These are phyloP conservation scores for Cladobotryum protrusum DNA, from an alignment of 2,329 filamentous ascomycete genomes.

Conservation along the genomic window DNA sequence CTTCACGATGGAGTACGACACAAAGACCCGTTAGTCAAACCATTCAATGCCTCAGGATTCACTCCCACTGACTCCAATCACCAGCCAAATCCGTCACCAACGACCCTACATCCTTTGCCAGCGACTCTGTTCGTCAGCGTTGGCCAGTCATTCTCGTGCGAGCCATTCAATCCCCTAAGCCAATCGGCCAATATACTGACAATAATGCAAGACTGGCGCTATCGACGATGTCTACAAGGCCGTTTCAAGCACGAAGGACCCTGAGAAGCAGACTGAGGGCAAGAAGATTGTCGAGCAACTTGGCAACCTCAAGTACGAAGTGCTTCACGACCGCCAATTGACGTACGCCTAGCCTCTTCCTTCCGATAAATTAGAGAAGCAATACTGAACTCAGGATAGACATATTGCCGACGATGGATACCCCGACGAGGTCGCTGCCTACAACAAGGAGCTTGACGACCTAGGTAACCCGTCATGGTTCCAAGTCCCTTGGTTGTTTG, in stretches of 20 bases:
- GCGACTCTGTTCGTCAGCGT: conserved; percentile 73
- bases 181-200: neutral
- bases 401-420: conserved; percentile 72
- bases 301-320: conserved; percentile 82
- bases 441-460: conserved; percentile 78
- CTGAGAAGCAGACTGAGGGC: conserved; percentile 67
- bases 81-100: conserved; percentile 70
- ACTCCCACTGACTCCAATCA: too few species aligned
- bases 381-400: conserved; percentile 31
- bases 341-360: conserved; percentile 47
- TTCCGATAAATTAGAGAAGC: too few species aligned
- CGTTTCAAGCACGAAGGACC: conserved; percentile 51
- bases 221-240: conserved; percentile 92
- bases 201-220: conserved; percentile 63
- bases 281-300: conserved; percentile 79
- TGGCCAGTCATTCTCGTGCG: conserved; percentile 90
- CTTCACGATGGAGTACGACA: neutral
- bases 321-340: conserved; percentile 79
- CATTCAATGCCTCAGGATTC: too few species aligned
- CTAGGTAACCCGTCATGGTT: conserved; percentile 75
- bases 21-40: neutral
- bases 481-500: conserved; percentile 78
- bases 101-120: conserved; percentile 82
- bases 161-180: conserved; percentile 1
- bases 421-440: conserved; percentile 71